Evolutionary conservation across 129 eudicot genomes (phyloP).

Genomic region (Arctium lappa): DNA sequence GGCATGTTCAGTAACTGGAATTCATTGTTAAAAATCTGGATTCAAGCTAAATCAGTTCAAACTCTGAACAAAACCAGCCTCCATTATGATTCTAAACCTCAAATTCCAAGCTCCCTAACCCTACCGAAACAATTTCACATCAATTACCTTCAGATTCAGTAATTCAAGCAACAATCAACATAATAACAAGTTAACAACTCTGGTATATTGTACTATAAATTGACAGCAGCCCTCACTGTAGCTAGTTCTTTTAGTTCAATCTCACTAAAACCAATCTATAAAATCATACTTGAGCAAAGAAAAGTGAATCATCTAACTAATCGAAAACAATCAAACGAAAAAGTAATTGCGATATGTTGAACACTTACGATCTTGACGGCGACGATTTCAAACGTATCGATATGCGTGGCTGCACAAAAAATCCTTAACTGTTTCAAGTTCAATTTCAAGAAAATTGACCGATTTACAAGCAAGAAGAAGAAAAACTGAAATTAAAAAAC

Average conservation of each 20-base stretch:
- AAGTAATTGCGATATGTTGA: background rate
- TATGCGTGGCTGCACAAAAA: conserved; percentile 85
- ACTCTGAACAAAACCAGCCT: background rate
- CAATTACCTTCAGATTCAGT: conserved; percentile 1
- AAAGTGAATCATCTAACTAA: background rate
- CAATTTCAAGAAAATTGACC: conserved; percentile 4
- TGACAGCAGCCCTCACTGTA: background rate
- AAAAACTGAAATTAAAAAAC: background rate
- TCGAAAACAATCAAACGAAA: background rate
- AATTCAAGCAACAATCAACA: background rate
- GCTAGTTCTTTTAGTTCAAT: conserved; percentile 3
- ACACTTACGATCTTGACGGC: conserved; percentile 96
- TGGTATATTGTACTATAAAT: background rate
- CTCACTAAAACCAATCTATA: background rate
- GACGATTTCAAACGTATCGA: conserved; percentile 87
- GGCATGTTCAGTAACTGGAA: background rate
- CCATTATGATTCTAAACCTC: conserved; percentile 9
- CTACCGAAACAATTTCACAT: background rate
- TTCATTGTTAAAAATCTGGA: background rate
- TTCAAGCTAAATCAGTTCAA: conserved; percentile 8
- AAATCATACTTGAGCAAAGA: background rate
- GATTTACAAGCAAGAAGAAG: background rate
- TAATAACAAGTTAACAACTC: background rate
- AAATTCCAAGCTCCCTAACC: conserved; percentile 10
- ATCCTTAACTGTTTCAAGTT: conserved; percentile 19